phyloP scores from a whole-genome alignment of 306 rosid genomes.

The Carpinus fangiana region DNA sequence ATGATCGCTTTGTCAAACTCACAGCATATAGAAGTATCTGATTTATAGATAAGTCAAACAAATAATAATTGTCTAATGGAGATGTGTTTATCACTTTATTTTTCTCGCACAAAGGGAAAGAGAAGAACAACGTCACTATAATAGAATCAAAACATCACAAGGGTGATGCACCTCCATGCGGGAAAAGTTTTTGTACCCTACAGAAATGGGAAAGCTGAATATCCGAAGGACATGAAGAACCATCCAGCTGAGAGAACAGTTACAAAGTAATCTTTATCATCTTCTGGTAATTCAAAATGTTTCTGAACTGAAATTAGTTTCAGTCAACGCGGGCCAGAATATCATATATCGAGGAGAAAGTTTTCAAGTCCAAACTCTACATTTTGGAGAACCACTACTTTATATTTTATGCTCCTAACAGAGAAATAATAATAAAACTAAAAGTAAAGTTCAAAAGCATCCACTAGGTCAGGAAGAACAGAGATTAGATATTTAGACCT shows the following conservation, averaged over 20 bases:
- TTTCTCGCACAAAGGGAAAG: neutral
- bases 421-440: constrained; percentile 2
- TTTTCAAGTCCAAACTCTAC: neutral
- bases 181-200: neutral
- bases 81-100: neutral
- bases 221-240: neutral
- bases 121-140: neutral
- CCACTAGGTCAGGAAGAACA: constrained; percentile 19
- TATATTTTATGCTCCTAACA: neutral
- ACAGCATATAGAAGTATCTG: neutral
- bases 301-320: neutral
- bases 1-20: neutral
- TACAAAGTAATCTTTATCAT: neutral
- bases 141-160: neutral
- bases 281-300: neutral
- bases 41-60: neutral
- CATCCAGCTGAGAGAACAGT: constrained; percentile 1
- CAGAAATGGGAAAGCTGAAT: neutral
- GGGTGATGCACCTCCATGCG: neutral
- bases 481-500: constrained; percentile 8
- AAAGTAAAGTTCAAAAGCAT: constrained; percentile 18
- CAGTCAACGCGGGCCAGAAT: neutral
- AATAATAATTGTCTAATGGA: neutral
- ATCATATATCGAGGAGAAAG: neutral
- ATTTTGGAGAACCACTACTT: neutral